Base-by-base conservation (phyloP, 2,329 filamentous ascomycete species). In the Berkeleyomyces rouxiae region DNA sequence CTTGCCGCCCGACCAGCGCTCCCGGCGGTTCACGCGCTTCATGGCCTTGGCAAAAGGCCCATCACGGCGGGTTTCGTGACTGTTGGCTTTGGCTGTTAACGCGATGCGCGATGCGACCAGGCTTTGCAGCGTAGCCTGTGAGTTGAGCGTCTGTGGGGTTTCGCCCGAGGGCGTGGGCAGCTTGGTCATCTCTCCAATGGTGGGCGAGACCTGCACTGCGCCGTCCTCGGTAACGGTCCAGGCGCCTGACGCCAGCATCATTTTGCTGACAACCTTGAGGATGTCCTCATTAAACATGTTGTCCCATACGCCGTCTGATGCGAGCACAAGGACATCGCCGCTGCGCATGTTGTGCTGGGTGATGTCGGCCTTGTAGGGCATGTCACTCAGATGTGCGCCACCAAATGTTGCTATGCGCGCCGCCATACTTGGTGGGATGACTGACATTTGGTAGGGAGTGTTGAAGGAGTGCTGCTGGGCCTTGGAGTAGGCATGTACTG, bases 401-500 rank as follows among this genome's bases (percentile, higher is more conserved):
- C 92, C 92, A 72, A 96, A 97, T 37, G 89, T 82, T 10, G 85
- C 83, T 68, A 90, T 86, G 69, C 93, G 88, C 31, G 84, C 82
- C 63, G 90, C 81, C 74, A 96, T 85, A 68, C 82, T 83, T 3
- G 86, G 82, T 0, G 93, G 92, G 6, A 96, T 85, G 61, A 96
- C 84, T 61, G 90, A 92, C 47, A 99, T 81, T 73, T 99, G 93
- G 71, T 88, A 99, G 0, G 93, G 93, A 0, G 93, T 97, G 74
- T 99, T 99, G 80, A 99, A 99, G 51, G 86, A 90, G 72, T 99
- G 93, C 0, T 90, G 96, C 74, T 99, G 93, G 33, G 90, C 87
- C 58, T 85, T 82, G 1, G 90, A 95, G 70, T 84, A 86, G 63
- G 86, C 82, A 72, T 93, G 86, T 40, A 99, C 88, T 11, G 87